Evolutionary conservation across 2,329 filamentous ascomycete species (phyloP).

Genomic region (Tolypocladium ophioglossoides): DNA sequence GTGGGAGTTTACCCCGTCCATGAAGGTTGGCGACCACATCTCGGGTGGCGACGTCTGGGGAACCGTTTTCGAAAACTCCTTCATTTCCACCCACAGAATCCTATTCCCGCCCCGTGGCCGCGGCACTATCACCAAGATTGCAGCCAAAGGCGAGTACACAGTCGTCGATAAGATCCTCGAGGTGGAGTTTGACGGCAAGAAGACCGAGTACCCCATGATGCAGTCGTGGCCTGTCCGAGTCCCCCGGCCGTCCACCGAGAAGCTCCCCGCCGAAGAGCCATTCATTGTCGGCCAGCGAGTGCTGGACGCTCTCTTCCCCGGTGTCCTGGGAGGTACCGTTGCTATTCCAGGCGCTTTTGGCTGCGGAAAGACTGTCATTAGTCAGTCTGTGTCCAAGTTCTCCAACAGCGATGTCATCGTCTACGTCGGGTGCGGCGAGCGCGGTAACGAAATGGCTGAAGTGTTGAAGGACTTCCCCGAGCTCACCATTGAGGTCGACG

Average conservation of each 20-base stretch:
- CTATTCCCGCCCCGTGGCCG: constrained; percentile 80
- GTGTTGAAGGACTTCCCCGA: constrained; percentile 99
- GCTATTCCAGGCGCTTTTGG: constrained; percentile 98
- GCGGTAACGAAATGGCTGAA: constrained; percentile 99
- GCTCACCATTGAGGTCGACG: constrained; percentile 88
- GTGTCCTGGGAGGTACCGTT: constrained; percentile 93
- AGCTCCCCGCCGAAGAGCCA: constrained; percentile 76
- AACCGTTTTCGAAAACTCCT: constrained; percentile 89
- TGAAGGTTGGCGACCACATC: constrained; percentile 96
- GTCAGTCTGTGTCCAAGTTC: constrained; percentile 97
- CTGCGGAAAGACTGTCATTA: constrained; percentile 98
- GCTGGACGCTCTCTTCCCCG: constrained; percentile 89
- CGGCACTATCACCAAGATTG: constrained; percentile 86
- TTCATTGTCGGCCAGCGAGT: constrained; percentile 97
- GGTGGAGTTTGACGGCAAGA: constrained; percentile 94
- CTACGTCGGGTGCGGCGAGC: constrained; percentile 86
- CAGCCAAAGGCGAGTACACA: constrained; percentile 83
- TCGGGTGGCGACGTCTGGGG: constrained; percentile 95
- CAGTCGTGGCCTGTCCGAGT: constrained; percentile 97
- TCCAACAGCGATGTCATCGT: constrained; percentile 99
- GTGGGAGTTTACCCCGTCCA: constrained; percentile 87
- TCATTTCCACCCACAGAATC: constrained; percentile 89
- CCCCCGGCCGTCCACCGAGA: constrained; percentile 84
- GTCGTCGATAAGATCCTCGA: constrained; percentile 91
- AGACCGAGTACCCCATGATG: constrained; percentile 95